A percentile compares a stretch with the other conserved stretches of the same genome.
These are phyloP conservation scores for Pyrenochaeta sp. DNA, from an alignment of 2,329 filamentous ascomycete genomes.

Conservation along the genomic window DNA sequence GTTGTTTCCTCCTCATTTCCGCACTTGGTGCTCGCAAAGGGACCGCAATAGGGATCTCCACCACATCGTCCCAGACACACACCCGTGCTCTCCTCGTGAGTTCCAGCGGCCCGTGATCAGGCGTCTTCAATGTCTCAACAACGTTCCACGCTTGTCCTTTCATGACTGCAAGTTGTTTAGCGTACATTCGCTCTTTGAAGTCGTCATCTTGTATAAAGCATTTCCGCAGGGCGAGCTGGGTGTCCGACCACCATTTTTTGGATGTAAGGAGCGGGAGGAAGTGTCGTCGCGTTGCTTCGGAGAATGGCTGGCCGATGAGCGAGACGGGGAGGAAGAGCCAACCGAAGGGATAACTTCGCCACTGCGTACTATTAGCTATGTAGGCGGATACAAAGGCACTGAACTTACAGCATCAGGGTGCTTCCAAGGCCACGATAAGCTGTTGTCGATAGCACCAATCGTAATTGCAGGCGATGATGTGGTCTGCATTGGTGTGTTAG, in stretches of 20 bases:
- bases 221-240: conserved; percentile 82
- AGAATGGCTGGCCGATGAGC: conserved; percentile 94
- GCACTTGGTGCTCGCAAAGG: conserved; percentile 84
- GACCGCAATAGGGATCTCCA: conserved; percentile 93
- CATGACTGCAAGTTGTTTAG: conserved; percentile 98
- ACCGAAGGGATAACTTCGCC: conserved; percentile 92
- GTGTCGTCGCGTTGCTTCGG: conserved; percentile 89
- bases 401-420: conserved; percentile 83
- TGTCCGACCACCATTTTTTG: conserved; percentile 96
- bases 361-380: conserved; percentile 52
- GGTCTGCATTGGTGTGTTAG: conserved; percentile 63
- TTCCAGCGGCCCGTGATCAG: conserved; percentile 92
- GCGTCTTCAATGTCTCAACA: conserved; percentile 92
- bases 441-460: conserved; percentile 96
- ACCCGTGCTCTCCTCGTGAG: conserved; percentile 89
- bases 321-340: conserved; percentile 98
- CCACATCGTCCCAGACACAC: conserved; percentile 97
- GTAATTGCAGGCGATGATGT: conserved; percentile 68
- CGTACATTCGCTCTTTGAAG: conserved; percentile 99
- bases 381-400: not conserved
- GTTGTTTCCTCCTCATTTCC: conserved; percentile 78
- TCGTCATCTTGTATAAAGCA: conserved; percentile 93
- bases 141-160: conserved; percentile 99
- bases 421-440: conserved; percentile 98
- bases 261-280: conserved; percentile 96